A percentile compares a stretch with the other conserved stretches of the same genome.
Conservation (phyloP, 2,329 filamentous ascomycete species). For the Penicillium janthinellum region DNA sequence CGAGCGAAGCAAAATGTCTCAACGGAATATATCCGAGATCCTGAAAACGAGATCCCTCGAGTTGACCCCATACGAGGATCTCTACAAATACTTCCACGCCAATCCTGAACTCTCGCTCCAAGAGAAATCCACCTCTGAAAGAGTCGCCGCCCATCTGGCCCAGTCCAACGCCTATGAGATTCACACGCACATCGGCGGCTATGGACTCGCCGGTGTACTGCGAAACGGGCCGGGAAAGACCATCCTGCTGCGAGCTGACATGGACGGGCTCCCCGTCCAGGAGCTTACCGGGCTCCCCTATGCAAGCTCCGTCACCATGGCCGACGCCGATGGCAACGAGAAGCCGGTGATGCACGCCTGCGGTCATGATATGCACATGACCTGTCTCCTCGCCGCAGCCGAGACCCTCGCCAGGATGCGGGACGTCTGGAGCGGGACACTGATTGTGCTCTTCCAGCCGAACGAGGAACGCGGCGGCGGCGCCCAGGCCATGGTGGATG, state of each 20-base stretch:
- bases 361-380: conserved; percentile 64
- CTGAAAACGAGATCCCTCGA: conserved; percentile 28
- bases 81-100: conserved; percentile 62
- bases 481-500: conserved; percentile 64
- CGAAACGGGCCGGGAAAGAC: conserved; percentile 48
- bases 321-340: conserved; percentile 51
- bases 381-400: conserved; percentile 56
- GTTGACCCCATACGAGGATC: conserved; percentile 51
- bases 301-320: conserved; percentile 49
- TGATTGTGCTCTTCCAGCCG: conserved; percentile 68
- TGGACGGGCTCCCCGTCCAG: conserved; percentile 53
- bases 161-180: conserved; percentile 38
- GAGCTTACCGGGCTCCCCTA: conserved; percentile 54
- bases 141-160: conserved; percentile 48
- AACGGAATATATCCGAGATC: conserved; percentile 24
- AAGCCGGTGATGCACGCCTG: conserved; percentile 65
- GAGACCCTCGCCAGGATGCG: conserved; percentile 51
- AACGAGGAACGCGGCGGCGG: conserved; percentile 66
- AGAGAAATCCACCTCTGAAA: conserved; percentile 56
- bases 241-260: conserved; percentile 52
- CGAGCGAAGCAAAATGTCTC: conserved; percentile 27
- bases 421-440: conserved; percentile 61
- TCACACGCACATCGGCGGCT: conserved; percentile 49
- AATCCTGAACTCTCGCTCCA: conserved; percentile 62
- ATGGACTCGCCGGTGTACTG: conserved; percentile 48